Base-by-base conservation (phyloP, 345 rosid genomes). In the Chamaenerion angustifolium region DNA sequence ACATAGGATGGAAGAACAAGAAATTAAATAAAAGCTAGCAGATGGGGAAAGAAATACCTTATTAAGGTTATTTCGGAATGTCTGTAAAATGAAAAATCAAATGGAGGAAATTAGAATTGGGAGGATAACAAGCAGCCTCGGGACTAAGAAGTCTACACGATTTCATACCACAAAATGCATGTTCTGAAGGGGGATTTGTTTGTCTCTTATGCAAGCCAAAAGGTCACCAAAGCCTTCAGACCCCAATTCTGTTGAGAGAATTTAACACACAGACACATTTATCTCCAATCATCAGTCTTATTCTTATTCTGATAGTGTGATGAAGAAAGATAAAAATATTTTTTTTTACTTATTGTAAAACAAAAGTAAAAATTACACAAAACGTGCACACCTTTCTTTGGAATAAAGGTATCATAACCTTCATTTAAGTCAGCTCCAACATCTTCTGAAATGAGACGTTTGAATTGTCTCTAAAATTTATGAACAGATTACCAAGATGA, bases 161-260 rank as follows among this genome's bases (percentile, higher is more conserved):
- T 18, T 57, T 40, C 76, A 42, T 78, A 92, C 99, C 90, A 92
- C 96, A 71, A 92, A 92, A 76, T 87, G 96, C 77, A 92, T 88
- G 72, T 88, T 92, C 16, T 88, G 83, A 60, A 88, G 78, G 5
- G 84, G 75, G 60, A 87, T 78, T 19, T 70, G 78, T 71, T 82
- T 84, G 71, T 79, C 81, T 64, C 98, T 77, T 53, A 87, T 70
- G 71, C 96, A 77, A 48, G 70, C 80, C 57, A 92, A 93, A 61
- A 87, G 82, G 64, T 82, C 79, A 10, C 96, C 96, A 59, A 84
- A 92, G 16, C 96, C 96, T 49, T 82, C 69, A 42, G 96, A 87
- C 48, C 95, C 98, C 70, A 84, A 60, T 6, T 87, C 96, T 92
- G 81, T 54, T 64, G 50, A 18, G 43, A 54, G 25, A 48, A 48